Base-by-base conservation (phyloP, 306 rosid genomes). In the Mimosa pudica region DNA sequence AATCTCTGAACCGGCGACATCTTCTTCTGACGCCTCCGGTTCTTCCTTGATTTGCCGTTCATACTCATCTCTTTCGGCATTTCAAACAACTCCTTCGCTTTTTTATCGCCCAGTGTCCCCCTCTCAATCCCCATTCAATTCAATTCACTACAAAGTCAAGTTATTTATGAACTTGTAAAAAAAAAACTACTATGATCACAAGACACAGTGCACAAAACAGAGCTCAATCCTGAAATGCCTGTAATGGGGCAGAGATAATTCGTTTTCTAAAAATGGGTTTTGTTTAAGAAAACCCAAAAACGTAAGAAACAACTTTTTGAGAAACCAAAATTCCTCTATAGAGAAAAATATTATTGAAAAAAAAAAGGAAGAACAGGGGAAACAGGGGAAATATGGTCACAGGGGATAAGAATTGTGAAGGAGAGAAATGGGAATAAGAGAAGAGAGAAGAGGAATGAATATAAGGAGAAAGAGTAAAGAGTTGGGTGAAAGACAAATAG, bases 81-180 rank as follows among this genome's bases (percentile, higher is more conserved):
- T 68, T 83, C 88, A 84, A 86, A 80, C 35, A 82, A 68, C 54
- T 79, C 87, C 67, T 86, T 87, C 17, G 83, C 84, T 79, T 88
- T 89, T 1, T 80, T 88, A 62, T 88, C 80, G 13, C 85, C 80
- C 70, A 86, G 61, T 61, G 82, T 77, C 16, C 79, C 84, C 86
- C 79, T 82, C 86, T 85, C 90, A 85, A 90, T 79, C 88, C 98
- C 97, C 98, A 94, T 94, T 84, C 83, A 79, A 55, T 10, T 55
- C 5, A 84, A 77, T 64, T 17, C 66, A 42, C 32, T 24, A 46
- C 6, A 45, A 78, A 76, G 5, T 52, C 52, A 33, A 11, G 4
- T 7, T 1, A 74, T 35, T 12, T 30, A 47, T 45, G 13, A 63
- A 7, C 5, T 38, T 2, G 42, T 38, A 38, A 38, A 68, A 12